Conservation (phyloP, 441 rosid species). For the Mallotus repandus region DNA sequence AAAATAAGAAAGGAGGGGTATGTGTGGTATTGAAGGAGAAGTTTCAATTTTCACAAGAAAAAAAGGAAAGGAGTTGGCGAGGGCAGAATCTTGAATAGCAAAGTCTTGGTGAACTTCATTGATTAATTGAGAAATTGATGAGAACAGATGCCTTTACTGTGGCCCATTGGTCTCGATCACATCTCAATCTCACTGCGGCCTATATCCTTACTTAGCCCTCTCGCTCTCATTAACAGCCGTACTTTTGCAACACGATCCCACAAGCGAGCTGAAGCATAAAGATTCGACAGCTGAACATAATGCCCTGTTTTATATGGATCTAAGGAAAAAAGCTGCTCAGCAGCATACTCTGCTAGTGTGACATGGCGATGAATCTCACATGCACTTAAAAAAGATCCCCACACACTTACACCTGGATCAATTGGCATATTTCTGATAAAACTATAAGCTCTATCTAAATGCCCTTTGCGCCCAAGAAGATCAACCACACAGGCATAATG, state of each 20-base stretch:
- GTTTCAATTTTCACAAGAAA: too few relatives aligned
- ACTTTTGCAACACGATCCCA: conserved; percentile 63
- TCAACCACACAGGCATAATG: conserved; percentile 75
- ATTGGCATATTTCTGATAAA: conserved; percentile 61
- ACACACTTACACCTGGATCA: conserved; percentile 61
- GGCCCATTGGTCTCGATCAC: too few relatives aligned
- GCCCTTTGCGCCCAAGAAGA: conserved; percentile 77
- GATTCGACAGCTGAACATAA: conserved; percentile 78
- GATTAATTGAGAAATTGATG: too few relatives aligned
- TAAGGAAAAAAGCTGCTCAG: conserved; percentile 56
- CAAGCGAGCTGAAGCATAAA: conserved; percentile 65
- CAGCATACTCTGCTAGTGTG: conserved; percentile 65
- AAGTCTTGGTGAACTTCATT: too few relatives aligned
- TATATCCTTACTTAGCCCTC: conserved; percentile 59
- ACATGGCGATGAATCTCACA: conserved; percentile 67
- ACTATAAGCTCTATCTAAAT: conserved; percentile 52
- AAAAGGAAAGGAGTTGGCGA: too few relatives aligned
- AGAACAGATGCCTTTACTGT: too few relatives aligned
- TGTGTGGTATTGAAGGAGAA: too few relatives aligned
- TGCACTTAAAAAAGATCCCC: conserved; percentile 80
- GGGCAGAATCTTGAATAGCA: too few relatives aligned
- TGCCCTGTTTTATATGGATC: conserved; percentile 70
- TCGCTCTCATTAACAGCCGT: conserved; percentile 59
- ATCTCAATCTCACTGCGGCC: conserved; percentile 67
- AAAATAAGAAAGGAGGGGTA: too few relatives aligned